phyloP scores from a whole-genome alignment of 2,329 filamentous ascomycete species.

The Xylaria sp. region DNA sequence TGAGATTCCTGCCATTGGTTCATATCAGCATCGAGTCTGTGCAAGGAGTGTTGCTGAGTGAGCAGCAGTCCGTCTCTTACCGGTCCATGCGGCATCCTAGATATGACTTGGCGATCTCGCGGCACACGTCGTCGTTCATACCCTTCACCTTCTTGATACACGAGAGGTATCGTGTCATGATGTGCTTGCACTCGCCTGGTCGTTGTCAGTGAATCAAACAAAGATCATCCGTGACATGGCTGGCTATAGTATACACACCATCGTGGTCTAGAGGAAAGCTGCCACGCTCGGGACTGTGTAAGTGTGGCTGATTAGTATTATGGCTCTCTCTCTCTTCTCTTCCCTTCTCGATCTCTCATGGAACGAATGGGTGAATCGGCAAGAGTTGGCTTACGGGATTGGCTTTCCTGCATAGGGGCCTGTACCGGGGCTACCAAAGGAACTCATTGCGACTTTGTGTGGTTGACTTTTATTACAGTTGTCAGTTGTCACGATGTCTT shows the following conservation, averaged over 20 bases:
- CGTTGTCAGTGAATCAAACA: neutral
- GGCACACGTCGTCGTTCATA: slow-evolving; percentile 80
- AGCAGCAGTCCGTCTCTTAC: slow-evolving; percentile 45
- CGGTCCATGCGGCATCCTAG: slow-evolving; percentile 90
- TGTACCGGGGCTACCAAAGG: slow-evolving; percentile 31
- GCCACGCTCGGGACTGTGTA: slow-evolving; percentile 74
- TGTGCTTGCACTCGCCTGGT: slow-evolving; percentile 82
- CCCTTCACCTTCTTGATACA: slow-evolving; percentile 83
- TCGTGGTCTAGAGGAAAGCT: slow-evolving; percentile 97
- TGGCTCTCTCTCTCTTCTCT: neutral
- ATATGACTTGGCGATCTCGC: slow-evolving; percentile 81
- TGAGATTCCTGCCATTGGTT: slow-evolving; percentile 63
- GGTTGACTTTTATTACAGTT: neutral
- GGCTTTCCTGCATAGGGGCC: slow-evolving; percentile 29
- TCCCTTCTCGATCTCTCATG: neutral
- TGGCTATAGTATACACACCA: slow-evolving; percentile 41
- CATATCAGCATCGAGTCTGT: slow-evolving; percentile 1
- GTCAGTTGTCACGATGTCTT: neutral
- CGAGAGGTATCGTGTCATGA: slow-evolving; percentile 78
- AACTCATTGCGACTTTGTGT: slow-evolving; percentile 24
- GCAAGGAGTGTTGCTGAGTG: neutral
- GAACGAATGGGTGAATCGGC: neutral
- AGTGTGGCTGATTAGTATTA: slow-evolving; percentile 3
- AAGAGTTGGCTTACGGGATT: slow-evolving; percentile 24
- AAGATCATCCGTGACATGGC: neutral